Percentiles rank a stretch among this genome's conserved stretches.
phyloP scores from a whole-genome alignment of 805 yeast genomes.

The Lipomyces spencermartinsiae region DNA sequence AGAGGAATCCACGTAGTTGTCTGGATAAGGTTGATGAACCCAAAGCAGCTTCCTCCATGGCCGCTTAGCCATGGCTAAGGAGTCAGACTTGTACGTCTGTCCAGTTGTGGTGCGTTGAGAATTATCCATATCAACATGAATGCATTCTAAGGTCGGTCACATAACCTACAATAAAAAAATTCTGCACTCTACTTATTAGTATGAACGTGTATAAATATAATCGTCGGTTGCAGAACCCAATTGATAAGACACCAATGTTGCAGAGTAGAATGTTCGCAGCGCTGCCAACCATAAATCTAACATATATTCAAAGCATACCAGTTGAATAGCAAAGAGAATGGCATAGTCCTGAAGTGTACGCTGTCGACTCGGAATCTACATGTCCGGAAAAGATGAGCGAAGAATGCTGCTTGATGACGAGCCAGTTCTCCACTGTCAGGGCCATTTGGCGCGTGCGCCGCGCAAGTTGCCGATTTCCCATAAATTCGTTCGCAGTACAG shows the following conservation, averaged over 20 bases:
- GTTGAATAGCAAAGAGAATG: neutral
- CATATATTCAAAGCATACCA: neutral
- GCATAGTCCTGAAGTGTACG: neutral
- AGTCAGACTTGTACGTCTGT: neutral
- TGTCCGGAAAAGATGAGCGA: neutral
- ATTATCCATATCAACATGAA: neutral
- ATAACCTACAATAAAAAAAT: neutral
- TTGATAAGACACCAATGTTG: neutral
- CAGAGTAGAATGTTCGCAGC: neutral
- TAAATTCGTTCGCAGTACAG: neutral
- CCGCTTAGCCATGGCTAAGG: neutral
- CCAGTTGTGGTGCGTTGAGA: neutral
- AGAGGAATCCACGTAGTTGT: constrained; percentile 83
- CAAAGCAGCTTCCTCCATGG: constrained; percentile 88
- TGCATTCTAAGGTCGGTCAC: neutral
- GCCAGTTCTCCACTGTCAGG: too few species aligned
- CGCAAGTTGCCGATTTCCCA: neutral
- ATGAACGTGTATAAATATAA: neutral
- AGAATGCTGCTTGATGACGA: neutral
- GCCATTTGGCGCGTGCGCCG: too few species aligned
- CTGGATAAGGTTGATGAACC: constrained; percentile 85
- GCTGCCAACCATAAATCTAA: neutral
- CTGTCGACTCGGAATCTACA: neutral
- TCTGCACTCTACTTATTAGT: neutral
- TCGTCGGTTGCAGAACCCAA: neutral